Percentiles rank a stretch among this genome's conserved stretches.
Evolutionary conservation across 495 filamentous ascomycete genomes (phyloP).

Genomic region (Talaromyces ruber): DNA sequence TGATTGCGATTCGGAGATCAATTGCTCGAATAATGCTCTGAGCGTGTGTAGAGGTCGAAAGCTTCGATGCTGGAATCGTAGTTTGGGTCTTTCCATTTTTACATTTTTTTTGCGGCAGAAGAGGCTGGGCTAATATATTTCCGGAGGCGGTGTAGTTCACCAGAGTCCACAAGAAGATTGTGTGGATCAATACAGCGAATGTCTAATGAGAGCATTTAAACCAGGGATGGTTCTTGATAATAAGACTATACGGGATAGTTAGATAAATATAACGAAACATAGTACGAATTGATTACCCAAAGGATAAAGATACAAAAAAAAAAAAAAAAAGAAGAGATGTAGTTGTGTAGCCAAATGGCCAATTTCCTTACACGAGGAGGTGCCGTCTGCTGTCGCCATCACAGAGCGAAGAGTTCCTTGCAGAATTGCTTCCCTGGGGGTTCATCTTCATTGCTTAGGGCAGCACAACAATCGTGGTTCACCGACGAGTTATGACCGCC

Average conservation of each 20-base stretch:
- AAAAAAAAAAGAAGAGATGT: not conserved
- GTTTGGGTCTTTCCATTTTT: not conserved
- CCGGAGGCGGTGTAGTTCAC: not conserved
- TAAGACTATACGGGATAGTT: too few species aligned
- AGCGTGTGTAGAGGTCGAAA: not conserved
- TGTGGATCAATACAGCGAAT: not conserved
- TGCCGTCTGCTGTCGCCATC: conserved; percentile 8
- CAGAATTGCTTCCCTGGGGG: conserved; percentile 9
- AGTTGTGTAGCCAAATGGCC: conserved; percentile 4
- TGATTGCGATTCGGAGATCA: conserved; percentile 11
- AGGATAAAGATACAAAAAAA: not conserved
- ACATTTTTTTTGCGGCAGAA: conserved; percentile 2
- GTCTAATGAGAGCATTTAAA: not conserved
- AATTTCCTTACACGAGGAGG: conserved; percentile 7
- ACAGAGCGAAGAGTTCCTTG: conserved; percentile 7
- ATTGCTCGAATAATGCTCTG: not conserved
- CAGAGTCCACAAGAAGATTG: not conserved
- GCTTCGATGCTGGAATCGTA: not conserved
- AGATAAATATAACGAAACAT: not conserved
- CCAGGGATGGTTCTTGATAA: too few species aligned
- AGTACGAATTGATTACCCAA: not conserved
- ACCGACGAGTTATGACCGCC: conserved; percentile 5
- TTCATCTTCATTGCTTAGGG: conserved; percentile 8
- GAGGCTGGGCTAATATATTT: not conserved
- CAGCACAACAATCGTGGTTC: conserved; percentile 7